Evolutionary conservation across 148 eudicot species (phyloP), one percentile per base, ranked within the genome.

Genomic region (Dianthus caryophyllus): DNA sequence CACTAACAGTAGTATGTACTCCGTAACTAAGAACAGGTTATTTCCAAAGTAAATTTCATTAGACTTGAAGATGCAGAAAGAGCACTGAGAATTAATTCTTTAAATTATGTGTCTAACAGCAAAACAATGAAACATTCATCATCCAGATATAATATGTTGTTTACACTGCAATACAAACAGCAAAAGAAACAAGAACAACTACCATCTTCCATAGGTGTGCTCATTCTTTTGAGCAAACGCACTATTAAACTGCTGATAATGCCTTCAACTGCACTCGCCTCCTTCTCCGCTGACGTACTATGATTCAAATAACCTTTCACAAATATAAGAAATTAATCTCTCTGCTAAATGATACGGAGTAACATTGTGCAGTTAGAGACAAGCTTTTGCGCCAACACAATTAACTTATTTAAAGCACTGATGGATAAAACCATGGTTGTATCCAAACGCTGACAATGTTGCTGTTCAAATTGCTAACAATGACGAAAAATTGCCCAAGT

Each of bases 191-290:
- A 57, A 67, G 14, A 38, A 68, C 68, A n/a, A n/a, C 68, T 77
- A 93, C 98, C 95, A 66, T 92, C 80, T 74, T 64, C 84, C 47
- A 73, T 71, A 22, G 84, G 73, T 43, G 82, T 76, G 75, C 89
- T 82, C 96, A 88, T 85, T 80, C 88, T 88, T 78, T 71, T 73
- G 61, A 86, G 54, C 50, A 94, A 72, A 63, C 78, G 86, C 65
- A 83, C 55, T 62, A 90, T 82, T 76, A 93, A 75, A 81, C 84
- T 79, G 80, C 73, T 84, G 66, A 91, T 65, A 71, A 74, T 83
- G 17, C 82, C 91, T 82, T 91, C 87, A 67, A 84, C 64, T 57
- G 77, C 50, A 59, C 80, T 80, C 25, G 62, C 53, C 46, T 78
- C 71, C 67, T 73, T 87, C 71, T 69, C 86, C 62, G n/a, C 16